phyloP scores from a whole-genome alignment of 768 basidiomycete genomes.

The button mushroom (Agaricus bisporus) region DNA sequence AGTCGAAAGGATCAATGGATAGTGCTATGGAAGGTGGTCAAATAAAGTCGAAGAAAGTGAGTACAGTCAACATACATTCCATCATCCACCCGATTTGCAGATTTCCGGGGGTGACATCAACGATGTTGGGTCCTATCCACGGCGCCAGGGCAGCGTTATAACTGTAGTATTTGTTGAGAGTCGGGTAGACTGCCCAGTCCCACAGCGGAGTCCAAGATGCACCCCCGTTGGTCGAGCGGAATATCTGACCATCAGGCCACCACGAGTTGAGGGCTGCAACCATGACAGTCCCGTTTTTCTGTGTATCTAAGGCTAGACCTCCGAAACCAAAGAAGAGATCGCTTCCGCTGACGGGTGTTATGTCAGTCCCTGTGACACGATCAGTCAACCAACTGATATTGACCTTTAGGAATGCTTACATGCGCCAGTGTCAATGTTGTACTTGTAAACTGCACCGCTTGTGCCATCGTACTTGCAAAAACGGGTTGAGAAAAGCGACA shows the following conservation, averaged over 20 bases:
- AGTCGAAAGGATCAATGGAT: constrained; percentile 60
- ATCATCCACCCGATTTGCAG: constrained; percentile 69
- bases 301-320: constrained; percentile 53
- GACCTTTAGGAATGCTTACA: constrained; percentile 23
- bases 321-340: constrained; percentile 60
- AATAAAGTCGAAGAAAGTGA: not conserved
- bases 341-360: constrained; percentile 55
- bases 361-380: constrained; percentile 40
- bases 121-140: constrained; percentile 49
- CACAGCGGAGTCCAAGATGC: constrained; percentile 54
- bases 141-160: constrained; percentile 53
- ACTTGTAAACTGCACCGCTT: constrained; percentile 42
- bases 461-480: constrained; percentile 46
- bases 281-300: constrained; percentile 60
- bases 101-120: constrained; percentile 35
- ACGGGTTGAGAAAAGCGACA: not conserved
- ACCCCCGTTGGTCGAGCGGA: constrained; percentile 53
- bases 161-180: constrained; percentile 43
- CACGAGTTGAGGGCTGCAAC: constrained; percentile 60
- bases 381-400: not conserved
- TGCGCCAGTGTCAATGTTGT: constrained; percentile 44
- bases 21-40: constrained; percentile 27
- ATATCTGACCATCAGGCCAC: constrained; percentile 65
- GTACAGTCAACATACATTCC: constrained; percentile 34
- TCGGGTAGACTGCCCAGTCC: constrained; percentile 45